phyloP scores from a whole-genome alignment of 345 rosid genomes.

The Litchi chinensis region DNA sequence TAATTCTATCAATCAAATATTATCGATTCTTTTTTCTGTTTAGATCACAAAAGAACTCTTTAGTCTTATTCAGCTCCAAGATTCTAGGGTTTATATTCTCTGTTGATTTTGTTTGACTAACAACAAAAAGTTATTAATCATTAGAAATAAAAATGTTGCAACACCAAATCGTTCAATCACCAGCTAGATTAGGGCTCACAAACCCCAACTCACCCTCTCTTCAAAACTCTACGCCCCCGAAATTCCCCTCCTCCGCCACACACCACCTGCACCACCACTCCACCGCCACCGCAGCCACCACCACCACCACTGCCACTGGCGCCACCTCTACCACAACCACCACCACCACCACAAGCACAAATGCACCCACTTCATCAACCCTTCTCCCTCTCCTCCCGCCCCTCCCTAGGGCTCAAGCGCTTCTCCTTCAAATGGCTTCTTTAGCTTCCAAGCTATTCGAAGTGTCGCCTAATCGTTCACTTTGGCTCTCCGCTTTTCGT shows the following conservation, averaged over 20 bases:
- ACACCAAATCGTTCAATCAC: conserved; percentile 80
- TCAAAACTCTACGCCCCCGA: conserved; percentile 63
- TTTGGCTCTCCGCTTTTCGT: conserved; percentile 80
- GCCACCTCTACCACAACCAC: conserved; percentile 21
- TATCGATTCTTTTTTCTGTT: not conserved
- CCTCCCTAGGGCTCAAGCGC: conserved; percentile 76
- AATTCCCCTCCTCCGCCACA: conserved; percentile 44
- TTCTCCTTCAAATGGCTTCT: conserved; percentile 83
- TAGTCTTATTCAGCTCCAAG: not conserved
- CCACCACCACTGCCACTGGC: conserved; percentile 35
- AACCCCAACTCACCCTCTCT: conserved; percentile 78
- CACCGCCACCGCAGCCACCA: conserved; percentile 34
- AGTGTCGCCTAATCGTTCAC: conserved; percentile 72
- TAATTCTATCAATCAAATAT: not conserved
- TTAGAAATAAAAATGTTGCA: conserved; percentile 55
- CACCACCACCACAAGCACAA: conserved; percentile 23
- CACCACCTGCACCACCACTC: conserved; percentile 37
- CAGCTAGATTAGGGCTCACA: conserved; percentile 83
- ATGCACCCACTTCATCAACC: conserved; percentile 49
- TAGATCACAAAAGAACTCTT: not conserved
- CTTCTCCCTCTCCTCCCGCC: conserved; percentile 91
- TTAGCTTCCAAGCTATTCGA: conserved; percentile 74
- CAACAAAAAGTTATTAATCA: too few species aligned
- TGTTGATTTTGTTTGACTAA: not conserved
- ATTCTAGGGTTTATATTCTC: conserved; percentile 7